A percentile compares a stretch with the other conserved stretches of the same genome.
Evolutionary conservation across 2,329 filamentous ascomycete species (phyloP).

Genomic region (Beauveria rudraprayagi): DNA sequence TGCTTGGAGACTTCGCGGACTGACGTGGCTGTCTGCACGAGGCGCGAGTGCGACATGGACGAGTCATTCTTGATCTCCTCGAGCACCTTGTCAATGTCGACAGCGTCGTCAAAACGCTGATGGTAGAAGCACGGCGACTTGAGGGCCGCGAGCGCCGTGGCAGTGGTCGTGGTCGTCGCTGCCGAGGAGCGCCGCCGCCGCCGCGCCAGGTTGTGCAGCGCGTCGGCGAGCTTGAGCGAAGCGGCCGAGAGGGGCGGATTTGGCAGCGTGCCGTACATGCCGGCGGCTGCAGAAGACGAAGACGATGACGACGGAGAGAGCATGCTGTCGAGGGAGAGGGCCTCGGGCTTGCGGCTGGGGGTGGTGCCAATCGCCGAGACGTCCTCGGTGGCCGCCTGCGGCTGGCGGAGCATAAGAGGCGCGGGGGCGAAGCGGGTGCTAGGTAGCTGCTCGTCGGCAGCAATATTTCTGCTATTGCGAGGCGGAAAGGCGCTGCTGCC

Average conservation of each 20-base stretch:
- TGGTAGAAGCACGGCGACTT: constrained; percentile 98
- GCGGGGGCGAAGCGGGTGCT: background rate
- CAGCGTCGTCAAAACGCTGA: constrained; percentile 89
- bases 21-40: constrained; percentile 90
- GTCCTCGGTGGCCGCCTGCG: background rate
- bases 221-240: constrained; percentile 57
- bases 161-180: constrained; percentile 23
- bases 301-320: constrained; percentile 32
- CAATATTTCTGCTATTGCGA: constrained; percentile 60
- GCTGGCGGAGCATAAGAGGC: constrained; percentile 8
- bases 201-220: constrained; percentile 45
- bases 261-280: constrained; percentile 21
- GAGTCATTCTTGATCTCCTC: constrained; percentile 89
- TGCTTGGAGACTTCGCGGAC: constrained; percentile 95
- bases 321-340: constrained; percentile 55
- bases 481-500: background rate
- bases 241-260: constrained; percentile 37
- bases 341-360: constrained; percentile 31
- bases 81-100: constrained; percentile 89
- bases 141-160: constrained; percentile 50
- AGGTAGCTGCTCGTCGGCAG: background rate
- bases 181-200: constrained; percentile 21
- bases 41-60: constrained; percentile 83
- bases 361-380: constrained; percentile 53
- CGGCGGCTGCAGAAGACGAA: constrained; percentile 27